Conservation (phyloP, 306 rosid genomes). For the Benincasa hispida region DNA sequence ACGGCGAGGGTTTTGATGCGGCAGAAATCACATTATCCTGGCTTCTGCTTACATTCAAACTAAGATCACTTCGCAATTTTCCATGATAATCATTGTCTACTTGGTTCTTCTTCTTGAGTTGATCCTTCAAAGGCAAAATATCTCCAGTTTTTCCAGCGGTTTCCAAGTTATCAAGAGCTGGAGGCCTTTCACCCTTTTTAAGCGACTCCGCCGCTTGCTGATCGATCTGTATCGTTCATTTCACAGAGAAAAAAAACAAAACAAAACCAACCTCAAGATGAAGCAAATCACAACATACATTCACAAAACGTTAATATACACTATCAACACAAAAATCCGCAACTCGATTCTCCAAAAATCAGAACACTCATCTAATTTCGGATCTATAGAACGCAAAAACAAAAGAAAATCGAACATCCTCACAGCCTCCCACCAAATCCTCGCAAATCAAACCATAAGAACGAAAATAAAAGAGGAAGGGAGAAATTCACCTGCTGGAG, state of each 20-base stretch:
- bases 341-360: neutral
- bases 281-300: neutral
- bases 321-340: neutral
- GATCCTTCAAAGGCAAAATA: conserved; percentile 58
- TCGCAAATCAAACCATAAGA: neutral
- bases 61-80: conserved; percentile 41
- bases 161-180: conserved; percentile 29
- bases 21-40: conserved; percentile 22
- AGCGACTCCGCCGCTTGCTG: conserved; percentile 98
- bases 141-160: conserved; percentile 34
- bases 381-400: neutral
- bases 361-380: neutral
- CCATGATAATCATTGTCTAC: conserved; percentile 42
- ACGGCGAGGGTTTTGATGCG: conserved; percentile 32
- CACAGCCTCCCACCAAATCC: neutral
- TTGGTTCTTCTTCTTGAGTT: conserved; percentile 57
- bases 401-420: neutral
- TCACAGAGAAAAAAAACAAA: conserved; percentile 11
- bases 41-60: conserved; percentile 14
- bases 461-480: neutral
- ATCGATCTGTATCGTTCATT: conserved; percentile 59
- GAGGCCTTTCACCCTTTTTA: conserved; percentile 56
- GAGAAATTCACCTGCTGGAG: conserved; percentile 64
- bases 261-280: neutral
- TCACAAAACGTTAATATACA: neutral